Conservation (phyloP, 768 basidiomycete genomes). For the Psilocybe cyanescens region DNA sequence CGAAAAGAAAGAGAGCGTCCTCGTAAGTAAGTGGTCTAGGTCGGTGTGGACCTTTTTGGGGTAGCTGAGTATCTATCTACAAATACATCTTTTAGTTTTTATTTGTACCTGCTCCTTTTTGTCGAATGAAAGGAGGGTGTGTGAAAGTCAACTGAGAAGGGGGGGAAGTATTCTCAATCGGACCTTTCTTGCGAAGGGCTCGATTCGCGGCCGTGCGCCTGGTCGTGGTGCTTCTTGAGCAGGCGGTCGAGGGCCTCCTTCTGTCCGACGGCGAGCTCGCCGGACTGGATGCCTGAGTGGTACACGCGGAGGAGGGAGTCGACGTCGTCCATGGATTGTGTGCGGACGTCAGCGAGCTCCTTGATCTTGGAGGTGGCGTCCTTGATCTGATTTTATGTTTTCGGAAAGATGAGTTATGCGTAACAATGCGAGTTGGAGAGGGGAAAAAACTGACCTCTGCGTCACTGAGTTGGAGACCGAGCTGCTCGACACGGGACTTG, state of each 20-base stretch:
- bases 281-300: constrained; percentile 91
- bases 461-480: constrained; percentile 87
- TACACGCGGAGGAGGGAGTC: constrained; percentile 96
- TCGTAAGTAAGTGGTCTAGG: constrained; percentile 4
- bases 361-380: constrained; percentile 99
- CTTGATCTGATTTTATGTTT: constrained; percentile 61
- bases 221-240: constrained; percentile 72
- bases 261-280: constrained; percentile 93
- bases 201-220: constrained; percentile 29
- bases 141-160: background rate
- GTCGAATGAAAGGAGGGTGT: background rate
- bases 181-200: constrained; percentile 29
- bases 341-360: constrained; percentile 97
- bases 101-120: background rate
- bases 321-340: constrained; percentile 99
- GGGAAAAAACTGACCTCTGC: constrained; percentile 61
- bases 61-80: constrained; percentile 1
- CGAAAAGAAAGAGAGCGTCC: background rate
- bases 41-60: constrained; percentile 16
- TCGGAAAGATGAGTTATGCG: constrained; percentile 27
- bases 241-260: constrained; percentile 88
- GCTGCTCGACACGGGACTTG: constrained; percentile 98
- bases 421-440: constrained; percentile 2
- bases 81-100: constrained; percentile 4
- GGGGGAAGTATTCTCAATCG: constrained; percentile 14